Evolutionary conservation across 192 early-diverging fungal species (phyloP).

Genomic region (Umbelopsis isabellina): DNA sequence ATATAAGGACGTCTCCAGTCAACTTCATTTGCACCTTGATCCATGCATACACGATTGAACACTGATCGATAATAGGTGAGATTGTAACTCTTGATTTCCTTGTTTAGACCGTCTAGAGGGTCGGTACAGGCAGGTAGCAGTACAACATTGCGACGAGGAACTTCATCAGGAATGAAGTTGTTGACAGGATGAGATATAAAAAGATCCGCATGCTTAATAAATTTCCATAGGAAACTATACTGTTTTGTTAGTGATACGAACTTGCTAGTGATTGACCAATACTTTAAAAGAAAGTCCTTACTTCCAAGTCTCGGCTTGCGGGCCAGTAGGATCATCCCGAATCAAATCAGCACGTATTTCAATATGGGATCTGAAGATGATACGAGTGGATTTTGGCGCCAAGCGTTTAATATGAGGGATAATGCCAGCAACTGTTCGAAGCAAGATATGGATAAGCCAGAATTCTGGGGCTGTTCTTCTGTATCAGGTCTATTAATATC

Average conservation of each 20-base stretch:
- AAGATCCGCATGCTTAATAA: constrained; percentile 72
- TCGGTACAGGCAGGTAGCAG: constrained; percentile 79
- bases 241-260: neutral
- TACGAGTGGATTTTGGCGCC: constrained; percentile 62
- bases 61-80: constrained; percentile 72
- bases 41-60: constrained; percentile 76
- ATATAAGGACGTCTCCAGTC: constrained; percentile 71
- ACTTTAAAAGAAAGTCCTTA: constrained; percentile 8
- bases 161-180: constrained; percentile 71
- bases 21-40: constrained; percentile 67
- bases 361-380: constrained; percentile 86
- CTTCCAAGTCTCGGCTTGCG: constrained; percentile 75
- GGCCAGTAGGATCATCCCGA: constrained; percentile 52
- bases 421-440: constrained; percentile 63
- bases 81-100: constrained; percentile 56
- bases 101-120: constrained; percentile 84
- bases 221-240: constrained; percentile 66
- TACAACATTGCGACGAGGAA: constrained; percentile 66
- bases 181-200: constrained; percentile 83
- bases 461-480: neutral
- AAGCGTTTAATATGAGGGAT: constrained; percentile 77
- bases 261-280: neutral
- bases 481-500: neutral
- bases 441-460: constrained; percentile 21
- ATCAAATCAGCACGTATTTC: constrained; percentile 81